These are phyloP conservation scores for Chaetomium sp. DNA, from an alignment of 2,329 filamentous ascomycete species.

Conservation along the genomic window DNA sequence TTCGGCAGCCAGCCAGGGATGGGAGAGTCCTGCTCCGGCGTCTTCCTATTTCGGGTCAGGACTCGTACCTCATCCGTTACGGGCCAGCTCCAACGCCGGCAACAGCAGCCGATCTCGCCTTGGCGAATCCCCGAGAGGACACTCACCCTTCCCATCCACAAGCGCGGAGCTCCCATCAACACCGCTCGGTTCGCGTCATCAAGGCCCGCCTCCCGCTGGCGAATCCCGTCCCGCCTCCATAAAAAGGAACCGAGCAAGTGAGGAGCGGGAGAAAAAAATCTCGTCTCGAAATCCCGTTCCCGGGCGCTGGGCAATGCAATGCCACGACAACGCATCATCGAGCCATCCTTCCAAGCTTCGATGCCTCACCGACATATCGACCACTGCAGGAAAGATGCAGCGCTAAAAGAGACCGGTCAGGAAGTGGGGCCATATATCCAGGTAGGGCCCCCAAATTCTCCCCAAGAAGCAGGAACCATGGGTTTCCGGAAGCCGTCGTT, in stretches of 20 bases:
- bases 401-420: constrained; percentile 15
- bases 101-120: constrained; percentile 6
- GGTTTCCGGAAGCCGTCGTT: constrained; percentile 6
- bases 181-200: constrained; percentile 12
- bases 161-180: not conserved
- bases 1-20: constrained; percentile 13
- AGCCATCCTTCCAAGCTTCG: not conserved
- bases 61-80: constrained; percentile 4
- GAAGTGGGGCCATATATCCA: constrained; percentile 7
- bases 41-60: constrained; percentile 10
- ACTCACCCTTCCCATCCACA: not conserved
- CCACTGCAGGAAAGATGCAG: constrained; percentile 18
- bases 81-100: not conserved
- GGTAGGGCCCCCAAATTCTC: not conserved
- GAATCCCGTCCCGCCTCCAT: constrained; percentile 5
- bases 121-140: not conserved
- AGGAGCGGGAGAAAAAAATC: not conserved
- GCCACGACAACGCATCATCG: constrained; percentile 17
- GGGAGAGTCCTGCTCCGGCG: constrained; percentile 6
- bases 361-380: constrained; percentile 18
- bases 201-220: constrained; percentile 7
- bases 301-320: constrained; percentile 11
- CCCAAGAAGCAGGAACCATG: not conserved
- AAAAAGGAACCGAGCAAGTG: no score
- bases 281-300: constrained; percentile 3